Base-by-base conservation (phyloP, 2,329 filamentous ascomycete species). In the Calonectria henricotiae region DNA sequence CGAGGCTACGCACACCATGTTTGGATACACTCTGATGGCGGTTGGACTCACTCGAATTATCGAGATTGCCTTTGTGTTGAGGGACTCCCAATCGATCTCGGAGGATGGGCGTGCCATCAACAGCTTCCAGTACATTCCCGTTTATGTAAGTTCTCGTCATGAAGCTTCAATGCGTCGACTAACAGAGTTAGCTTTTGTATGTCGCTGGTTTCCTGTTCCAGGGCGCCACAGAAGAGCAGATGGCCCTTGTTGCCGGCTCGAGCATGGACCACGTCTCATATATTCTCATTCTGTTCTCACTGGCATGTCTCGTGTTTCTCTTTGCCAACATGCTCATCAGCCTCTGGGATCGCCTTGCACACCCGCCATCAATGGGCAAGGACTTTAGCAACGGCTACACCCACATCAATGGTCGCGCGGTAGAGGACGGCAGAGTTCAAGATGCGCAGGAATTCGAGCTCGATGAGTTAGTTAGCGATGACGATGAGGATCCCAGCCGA, bases 221-320 rank as follows among this genome's bases (percentile, higher is more conserved):
- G 95, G 93, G 94, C 37, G 96, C 96, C 17, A 98, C 95, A 0
- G 96, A 98, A 81, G 95, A 99, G 84, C 96, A 98, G 83, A 98
- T 98, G 94, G 79, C 86, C 25, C 86, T 98, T 1, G 86, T 98
- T 5, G 88, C 90, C 46, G 86, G 89, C 44, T 92, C 93, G 0
- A 88, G 91, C 69, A 91, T 98, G 77, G 95, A 95, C 30, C 94
- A 97, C 79, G 94, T 98, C 47, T 92, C 95, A 5, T 99, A 98
- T 81, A 90, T 98, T 46, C 88, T 99, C 30, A 95, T 98, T 64
- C 85, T 98, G 11, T 98, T 93, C 87, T 97, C 94, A 77, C 86
- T 98, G 62, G 92, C 96, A 27, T 98, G 97, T 82, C 83, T 99
- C 23, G 82, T 98, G 54, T 99, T 98, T 85, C 90, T 99, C 43